phyloP scores from a whole-genome alignment of 371 early-diverging fungal species.

The Mucor plumbeus region DNA sequence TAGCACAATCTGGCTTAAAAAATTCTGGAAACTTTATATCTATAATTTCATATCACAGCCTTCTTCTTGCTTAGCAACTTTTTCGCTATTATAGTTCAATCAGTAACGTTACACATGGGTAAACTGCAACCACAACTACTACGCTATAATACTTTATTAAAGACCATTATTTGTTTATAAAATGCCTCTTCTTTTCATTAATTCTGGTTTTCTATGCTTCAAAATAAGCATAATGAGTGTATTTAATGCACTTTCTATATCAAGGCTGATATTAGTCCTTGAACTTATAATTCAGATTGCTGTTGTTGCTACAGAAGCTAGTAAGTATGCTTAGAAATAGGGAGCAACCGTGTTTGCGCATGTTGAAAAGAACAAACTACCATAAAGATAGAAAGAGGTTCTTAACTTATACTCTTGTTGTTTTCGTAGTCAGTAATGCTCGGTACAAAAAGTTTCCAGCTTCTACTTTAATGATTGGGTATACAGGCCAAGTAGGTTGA shows the following conservation, averaged over 20 bases:
- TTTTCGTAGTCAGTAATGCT: slow-evolving; percentile 7
- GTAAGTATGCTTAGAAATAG: neutral
- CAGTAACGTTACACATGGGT: neutral
- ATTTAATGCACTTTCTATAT: neutral
- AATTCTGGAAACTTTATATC: neutral
- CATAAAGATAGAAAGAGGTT: neutral
- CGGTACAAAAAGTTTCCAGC: slow-evolving; percentile 9
- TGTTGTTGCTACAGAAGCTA: slow-evolving; percentile 9
- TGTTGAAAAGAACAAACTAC: no score
- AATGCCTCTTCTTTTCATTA: slow-evolving; percentile 7
- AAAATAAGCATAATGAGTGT: neutral
- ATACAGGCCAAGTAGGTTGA: slow-evolving; percentile 15
- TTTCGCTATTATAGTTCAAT: neutral
- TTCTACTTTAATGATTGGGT: neutral
- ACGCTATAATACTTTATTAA: no score
- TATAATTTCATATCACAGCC: neutral
- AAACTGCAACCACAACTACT: neutral
- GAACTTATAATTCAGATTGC: neutral
- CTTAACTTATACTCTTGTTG: neutral
- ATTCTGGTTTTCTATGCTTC: neutral
- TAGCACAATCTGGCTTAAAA: neutral
- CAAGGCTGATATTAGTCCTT: neutral
- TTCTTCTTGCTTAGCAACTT: neutral
- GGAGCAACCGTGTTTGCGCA: no score
- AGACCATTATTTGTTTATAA: neutral